A percentile compares a stretch with the other conserved stretches of the same genome.
Conservation (phyloP, 1,139 yeast species). For the Suhomyces yuchorum region DNA sequence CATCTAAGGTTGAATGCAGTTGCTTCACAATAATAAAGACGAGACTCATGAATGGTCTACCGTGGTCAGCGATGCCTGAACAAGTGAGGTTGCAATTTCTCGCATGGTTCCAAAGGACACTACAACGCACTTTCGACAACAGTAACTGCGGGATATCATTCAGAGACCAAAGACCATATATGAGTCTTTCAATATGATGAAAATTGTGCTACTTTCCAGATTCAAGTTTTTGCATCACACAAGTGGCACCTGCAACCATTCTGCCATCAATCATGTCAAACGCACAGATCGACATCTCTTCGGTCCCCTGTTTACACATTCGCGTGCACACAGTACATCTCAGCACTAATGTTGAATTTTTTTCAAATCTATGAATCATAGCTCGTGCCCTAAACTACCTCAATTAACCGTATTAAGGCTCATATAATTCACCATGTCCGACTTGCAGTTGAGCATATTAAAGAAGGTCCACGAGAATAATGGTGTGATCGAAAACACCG, state of each 20-base stretch:
- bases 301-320: slow-evolving; percentile 1
- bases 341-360: slow-evolving; percentile 15
- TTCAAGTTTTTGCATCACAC: too few relatives aligned
- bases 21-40: too few relatives aligned
- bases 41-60: too few relatives aligned
- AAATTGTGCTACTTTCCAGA: too few relatives aligned
- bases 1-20: too few relatives aligned
- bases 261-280: not conserved
- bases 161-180: too few relatives aligned
- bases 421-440: slow-evolving; percentile 44
- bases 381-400: slow-evolving; percentile 1
- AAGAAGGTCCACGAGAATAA: slow-evolving; percentile 58
- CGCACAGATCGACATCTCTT: not conserved
- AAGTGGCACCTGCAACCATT: not conserved
- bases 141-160: too few relatives aligned
- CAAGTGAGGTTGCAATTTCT: too few relatives aligned
- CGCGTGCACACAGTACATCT: slow-evolving; percentile 7
- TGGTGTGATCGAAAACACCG: slow-evolving; percentile 66
- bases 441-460: slow-evolving; percentile 58
- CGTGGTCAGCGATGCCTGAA: too few relatives aligned
- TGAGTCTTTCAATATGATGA: too few relatives aligned
- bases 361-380: slow-evolving; percentile 13
- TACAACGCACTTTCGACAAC: too few relatives aligned
- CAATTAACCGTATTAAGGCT: slow-evolving; percentile 1
- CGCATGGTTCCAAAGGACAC: too few relatives aligned